phyloP scores from a whole-genome alignment of 345 rosid genomes.

The Erodium maritimum region DNA sequence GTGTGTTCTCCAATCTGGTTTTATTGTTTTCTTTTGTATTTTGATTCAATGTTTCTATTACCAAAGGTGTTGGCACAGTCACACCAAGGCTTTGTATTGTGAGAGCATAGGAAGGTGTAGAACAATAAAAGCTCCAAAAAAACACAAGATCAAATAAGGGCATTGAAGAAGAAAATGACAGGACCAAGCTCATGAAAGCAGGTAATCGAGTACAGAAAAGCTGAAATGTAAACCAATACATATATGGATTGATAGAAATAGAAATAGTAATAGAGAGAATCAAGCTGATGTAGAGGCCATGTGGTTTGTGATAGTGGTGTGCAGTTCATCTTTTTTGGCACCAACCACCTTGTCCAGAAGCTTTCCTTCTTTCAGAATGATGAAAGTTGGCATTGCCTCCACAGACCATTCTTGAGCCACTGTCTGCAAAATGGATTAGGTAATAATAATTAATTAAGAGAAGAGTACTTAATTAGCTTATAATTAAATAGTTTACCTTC shows the following conservation, averaged over 20 bases:
- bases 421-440: background rate
- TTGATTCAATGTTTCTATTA: no score
- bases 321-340: constrained; percentile 2
- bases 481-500: no score
- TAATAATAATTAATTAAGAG: no score
- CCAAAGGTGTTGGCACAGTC: no score
- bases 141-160: background rate
- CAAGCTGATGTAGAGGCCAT: constrained; percentile 3
- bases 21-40: no score
- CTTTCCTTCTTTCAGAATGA: constrained; percentile 8
- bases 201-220: background rate
- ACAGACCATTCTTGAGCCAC: constrained; percentile 11
- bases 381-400: constrained; percentile 12
- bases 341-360: constrained; percentile 12
- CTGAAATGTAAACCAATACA: background rate
- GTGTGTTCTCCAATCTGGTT: no score
- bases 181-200: background rate
- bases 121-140: no score
- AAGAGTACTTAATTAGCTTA: no score
- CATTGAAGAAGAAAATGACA: background rate
- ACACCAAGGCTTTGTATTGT: no score
- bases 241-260: background rate
- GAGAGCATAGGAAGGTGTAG: no score
- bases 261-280: no score
- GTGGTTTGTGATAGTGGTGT: constrained; percentile 1